Conservation (phyloP, 768 basidiomycete genomes). For the Butyriboletus loyo region DNA sequence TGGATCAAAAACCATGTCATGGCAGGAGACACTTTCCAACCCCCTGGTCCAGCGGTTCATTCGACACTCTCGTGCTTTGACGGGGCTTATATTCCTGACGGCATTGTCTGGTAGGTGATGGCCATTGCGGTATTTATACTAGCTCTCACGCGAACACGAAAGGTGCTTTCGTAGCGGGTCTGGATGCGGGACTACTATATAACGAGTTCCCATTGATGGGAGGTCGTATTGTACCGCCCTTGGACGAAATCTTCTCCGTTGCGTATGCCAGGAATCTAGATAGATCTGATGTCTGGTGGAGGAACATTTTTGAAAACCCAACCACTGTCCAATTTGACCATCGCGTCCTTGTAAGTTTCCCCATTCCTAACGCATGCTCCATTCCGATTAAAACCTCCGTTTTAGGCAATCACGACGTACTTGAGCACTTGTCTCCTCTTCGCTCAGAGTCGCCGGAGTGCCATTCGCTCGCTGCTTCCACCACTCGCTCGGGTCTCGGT, state of each 20-base stretch:
- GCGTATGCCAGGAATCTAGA: constrained; percentile 70
- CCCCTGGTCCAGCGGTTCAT: constrained; percentile 59
- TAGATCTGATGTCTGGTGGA: constrained; percentile 84
- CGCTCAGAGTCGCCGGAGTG: constrained; percentile 51
- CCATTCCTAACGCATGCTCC: neutral
- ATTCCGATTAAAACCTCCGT: neutral
- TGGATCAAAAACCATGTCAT: constrained; percentile 43
- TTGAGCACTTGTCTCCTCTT: constrained; percentile 62
- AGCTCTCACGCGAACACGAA: constrained; percentile 6
- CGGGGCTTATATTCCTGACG: constrained; percentile 83
- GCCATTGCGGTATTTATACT: neutral
- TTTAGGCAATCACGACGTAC: constrained; percentile 85
- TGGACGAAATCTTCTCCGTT: constrained; percentile 75
- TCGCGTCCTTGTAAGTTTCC: constrained; percentile 71
- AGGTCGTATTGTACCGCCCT: constrained; percentile 76
- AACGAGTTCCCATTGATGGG: constrained; percentile 99
- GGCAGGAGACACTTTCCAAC: constrained; percentile 50
- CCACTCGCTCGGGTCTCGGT: constrained; percentile 53
- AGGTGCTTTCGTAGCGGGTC: constrained; percentile 98
- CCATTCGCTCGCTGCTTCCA: constrained; percentile 50
- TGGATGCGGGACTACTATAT: constrained; percentile 96
- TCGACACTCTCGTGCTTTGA: constrained; percentile 55
- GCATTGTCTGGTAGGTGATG: constrained; percentile 76
- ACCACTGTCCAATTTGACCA: constrained; percentile 98
- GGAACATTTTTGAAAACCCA: constrained; percentile 96